These are phyloP conservation scores for Oropetium thomaeum DNA, from an alignment of 176 grass and related monocot genomes.

Conservation along the genomic window DNA sequence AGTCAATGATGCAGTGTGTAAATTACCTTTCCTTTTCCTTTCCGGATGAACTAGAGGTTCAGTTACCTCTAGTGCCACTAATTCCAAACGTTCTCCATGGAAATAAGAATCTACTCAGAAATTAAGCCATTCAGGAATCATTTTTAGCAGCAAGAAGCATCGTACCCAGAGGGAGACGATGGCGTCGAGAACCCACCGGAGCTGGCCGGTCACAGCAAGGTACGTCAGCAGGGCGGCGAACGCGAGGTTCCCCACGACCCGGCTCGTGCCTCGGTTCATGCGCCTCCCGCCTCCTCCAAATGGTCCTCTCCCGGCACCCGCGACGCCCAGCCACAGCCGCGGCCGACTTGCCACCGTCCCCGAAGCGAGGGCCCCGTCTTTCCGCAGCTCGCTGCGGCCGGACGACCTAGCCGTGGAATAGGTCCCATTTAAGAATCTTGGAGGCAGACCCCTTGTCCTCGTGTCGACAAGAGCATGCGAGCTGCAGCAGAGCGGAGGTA, in stretches of 20 bases:
- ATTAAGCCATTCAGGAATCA: neutral
- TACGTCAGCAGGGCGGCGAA: constrained; percentile 70
- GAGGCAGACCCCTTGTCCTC: neutral
- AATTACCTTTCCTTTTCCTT: neutral
- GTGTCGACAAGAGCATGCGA: constrained; percentile 16
- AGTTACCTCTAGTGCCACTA: neutral
- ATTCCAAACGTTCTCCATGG: neutral
- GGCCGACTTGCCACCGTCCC: constrained; percentile 24
- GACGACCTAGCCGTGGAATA: constrained; percentile 6
- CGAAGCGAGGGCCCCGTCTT: constrained; percentile 30
- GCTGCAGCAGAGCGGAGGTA: constrained; percentile 32
- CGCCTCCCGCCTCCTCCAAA: constrained; percentile 64
- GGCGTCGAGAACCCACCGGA: constrained; percentile 86
- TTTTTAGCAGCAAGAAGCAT: constrained; percentile 17
- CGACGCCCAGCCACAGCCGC: constrained; percentile 27
- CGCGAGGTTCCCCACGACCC: constrained; percentile 69
- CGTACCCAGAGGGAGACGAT: constrained; percentile 95
- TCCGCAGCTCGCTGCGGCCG: constrained; percentile 28
- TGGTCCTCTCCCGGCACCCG: constrained; percentile 54
- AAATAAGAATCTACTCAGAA: neutral
- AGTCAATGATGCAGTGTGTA: neutral
- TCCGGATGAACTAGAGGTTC: neutral
- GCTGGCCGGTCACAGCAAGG: constrained; percentile 78
- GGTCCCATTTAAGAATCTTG: constrained; percentile 12
- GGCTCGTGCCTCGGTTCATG: constrained; percentile 38